Conservation (phyloP, 192 early-diverging fungal genomes). For the Paraglomus brasilianum region DNA sequence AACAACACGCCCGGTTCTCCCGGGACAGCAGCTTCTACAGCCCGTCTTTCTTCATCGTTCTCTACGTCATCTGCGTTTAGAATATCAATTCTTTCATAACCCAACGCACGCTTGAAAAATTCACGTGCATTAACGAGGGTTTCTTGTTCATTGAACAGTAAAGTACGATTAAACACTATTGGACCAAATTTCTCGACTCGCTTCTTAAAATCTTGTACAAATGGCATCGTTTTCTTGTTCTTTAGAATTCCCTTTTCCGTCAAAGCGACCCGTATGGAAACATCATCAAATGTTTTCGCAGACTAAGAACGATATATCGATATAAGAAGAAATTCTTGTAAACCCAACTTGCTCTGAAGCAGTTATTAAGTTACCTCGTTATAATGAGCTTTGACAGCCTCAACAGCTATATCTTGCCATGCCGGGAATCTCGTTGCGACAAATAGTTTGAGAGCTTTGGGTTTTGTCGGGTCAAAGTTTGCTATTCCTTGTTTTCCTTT, state of each 20-base stretch:
- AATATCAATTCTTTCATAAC: slow-evolving; percentile 54
- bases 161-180: slow-evolving; percentile 75
- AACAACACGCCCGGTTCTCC: slow-evolving; percentile 56
- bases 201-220: slow-evolving; percentile 89
- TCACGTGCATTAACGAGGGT: slow-evolving; percentile 53
- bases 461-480: slow-evolving; percentile 56
- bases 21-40: slow-evolving; percentile 54
- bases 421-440: slow-evolving; percentile 83
- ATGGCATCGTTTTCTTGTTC: slow-evolving; percentile 97
- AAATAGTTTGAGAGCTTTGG: slow-evolving; percentile 76
- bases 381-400: slow-evolving; percentile 58
- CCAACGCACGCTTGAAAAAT: slow-evolving; percentile 59
- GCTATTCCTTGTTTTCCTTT: slow-evolving; percentile 56
- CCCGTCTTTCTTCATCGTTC: slow-evolving; percentile 45
- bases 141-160: slow-evolving; percentile 82
- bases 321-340: too few species aligned
- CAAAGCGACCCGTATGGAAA: slow-evolving; percentile 68
- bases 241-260: slow-evolving; percentile 73
- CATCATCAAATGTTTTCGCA: slow-evolving; percentile 67
- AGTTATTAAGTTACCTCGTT: slow-evolving; percentile 34
- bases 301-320: too few species aligned
- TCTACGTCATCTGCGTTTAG: slow-evolving; percentile 44
- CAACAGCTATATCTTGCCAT: slow-evolving; percentile 82
- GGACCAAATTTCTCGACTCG: slow-evolving; percentile 64
- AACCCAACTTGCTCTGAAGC: not conserved